phyloP scores from a whole-genome alignment of 1,284 basidiomycete species.

The Naganishia albida region DNA sequence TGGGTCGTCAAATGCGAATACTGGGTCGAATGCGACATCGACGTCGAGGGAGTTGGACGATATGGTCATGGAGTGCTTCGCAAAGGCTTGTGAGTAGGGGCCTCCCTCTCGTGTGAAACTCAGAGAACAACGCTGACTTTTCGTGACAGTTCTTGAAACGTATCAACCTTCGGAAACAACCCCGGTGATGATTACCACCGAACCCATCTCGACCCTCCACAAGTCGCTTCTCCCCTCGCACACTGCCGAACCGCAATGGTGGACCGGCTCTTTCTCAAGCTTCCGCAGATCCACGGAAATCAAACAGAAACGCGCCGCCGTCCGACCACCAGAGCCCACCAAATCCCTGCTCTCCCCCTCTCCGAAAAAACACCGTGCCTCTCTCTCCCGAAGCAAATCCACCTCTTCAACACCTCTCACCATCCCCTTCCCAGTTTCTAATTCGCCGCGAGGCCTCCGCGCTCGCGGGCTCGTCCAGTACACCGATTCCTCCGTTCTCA shows the following conservation, averaged over 20 bases:
- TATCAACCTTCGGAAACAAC: slow-evolving; percentile 31
- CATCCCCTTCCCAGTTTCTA: neutral
- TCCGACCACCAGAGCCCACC: neutral
- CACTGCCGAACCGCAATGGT: slow-evolving; percentile 61
- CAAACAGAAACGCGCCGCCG: neutral
- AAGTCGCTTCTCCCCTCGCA: slow-evolving; percentile 70
- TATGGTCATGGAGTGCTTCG: slow-evolving; percentile 78
- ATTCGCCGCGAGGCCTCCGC: slow-evolving; percentile 10
- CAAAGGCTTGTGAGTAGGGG: slow-evolving; percentile 67
- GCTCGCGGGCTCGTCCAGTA: slow-evolving; percentile 8
- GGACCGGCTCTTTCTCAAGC: slow-evolving; percentile 4
- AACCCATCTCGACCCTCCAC: slow-evolving; percentile 65
- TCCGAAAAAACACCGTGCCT: neutral
- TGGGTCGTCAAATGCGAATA: slow-evolving; percentile 5
- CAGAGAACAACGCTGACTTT: too few species aligned
- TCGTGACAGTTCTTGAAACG: slow-evolving; percentile 23
- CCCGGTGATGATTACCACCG: slow-evolving; percentile 67
- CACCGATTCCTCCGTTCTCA: slow-evolving; percentile 31
- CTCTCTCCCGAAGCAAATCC: neutral
- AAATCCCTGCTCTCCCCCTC: neutral
- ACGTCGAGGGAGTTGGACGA: slow-evolving; percentile 64
- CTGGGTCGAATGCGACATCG: slow-evolving; percentile 10
- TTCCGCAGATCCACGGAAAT: slow-evolving; percentile 4
- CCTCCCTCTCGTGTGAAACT: neutral
- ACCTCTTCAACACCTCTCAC: neutral